phyloP scores from a whole-genome alignment of 371 early-diverging fungal species.

The Lichtheimia ornata region DNA sequence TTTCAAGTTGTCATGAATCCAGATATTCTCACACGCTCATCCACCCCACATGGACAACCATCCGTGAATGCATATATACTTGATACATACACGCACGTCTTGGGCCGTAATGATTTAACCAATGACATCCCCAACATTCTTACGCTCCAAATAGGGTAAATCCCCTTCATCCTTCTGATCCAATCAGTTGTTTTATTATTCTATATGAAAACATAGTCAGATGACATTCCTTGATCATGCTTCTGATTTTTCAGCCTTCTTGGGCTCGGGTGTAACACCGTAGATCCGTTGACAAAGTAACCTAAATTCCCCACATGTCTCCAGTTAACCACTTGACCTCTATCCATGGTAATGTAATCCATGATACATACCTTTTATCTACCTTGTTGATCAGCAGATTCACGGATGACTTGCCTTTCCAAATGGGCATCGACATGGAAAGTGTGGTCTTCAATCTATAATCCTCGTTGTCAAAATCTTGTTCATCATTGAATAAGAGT shows the following conservation, averaged over 20 bases:
- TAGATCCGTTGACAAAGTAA: slow-evolving; percentile 46
- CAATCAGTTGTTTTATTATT: no score
- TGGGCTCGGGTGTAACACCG: slow-evolving; percentile 40
- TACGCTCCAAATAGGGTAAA: no score
- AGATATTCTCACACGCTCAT: no score
- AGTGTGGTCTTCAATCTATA: slow-evolving; percentile 38
- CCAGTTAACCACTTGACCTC: background rate
- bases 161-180: no score
- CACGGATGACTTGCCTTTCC: slow-evolving; percentile 71
- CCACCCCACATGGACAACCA: no score
- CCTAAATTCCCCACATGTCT: slow-evolving; percentile 11
- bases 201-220: no score
- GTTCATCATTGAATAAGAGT: background rate
- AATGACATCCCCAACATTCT: no score
- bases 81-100: no score
- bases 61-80: no score
- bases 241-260: slow-evolving; percentile 9
- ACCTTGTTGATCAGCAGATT: slow-evolving; percentile 76
- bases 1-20: no score
- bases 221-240: no score
- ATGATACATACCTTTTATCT: slow-evolving; percentile 52
- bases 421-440: slow-evolving; percentile 67
- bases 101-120: no score
- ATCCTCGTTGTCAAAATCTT: background rate
- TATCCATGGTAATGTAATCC: background rate